Conservation (phyloP, 306 rosid species). For the Astragalus glycyphyllos region DNA sequence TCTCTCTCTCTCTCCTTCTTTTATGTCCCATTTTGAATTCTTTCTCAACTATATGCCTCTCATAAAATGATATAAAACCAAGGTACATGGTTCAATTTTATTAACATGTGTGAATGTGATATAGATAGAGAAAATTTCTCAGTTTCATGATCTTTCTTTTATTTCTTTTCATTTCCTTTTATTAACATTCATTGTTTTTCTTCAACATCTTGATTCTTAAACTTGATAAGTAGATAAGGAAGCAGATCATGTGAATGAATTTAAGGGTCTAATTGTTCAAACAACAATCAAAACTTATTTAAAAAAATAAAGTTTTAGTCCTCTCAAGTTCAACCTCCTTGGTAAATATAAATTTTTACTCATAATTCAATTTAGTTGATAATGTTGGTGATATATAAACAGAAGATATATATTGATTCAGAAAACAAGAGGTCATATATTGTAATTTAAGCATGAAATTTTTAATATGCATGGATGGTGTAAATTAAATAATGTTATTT, state of each 20-base stretch:
- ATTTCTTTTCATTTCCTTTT: background rate
- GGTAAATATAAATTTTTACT: too few relatives aligned
- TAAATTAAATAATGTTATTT: background rate
- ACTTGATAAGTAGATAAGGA: background rate
- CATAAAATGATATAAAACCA: background rate
- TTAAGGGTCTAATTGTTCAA: slow-evolving; percentile 9
- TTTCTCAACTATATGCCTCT: background rate
- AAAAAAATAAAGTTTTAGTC: slow-evolving; percentile 1
- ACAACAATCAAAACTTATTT: background rate
- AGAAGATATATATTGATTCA: background rate
- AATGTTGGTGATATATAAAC: too few relatives aligned
- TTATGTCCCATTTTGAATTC: background rate
- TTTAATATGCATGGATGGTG: slow-evolving; percentile 14
- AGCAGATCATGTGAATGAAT: background rate
- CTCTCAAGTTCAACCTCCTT: background rate
- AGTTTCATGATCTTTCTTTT: slow-evolving; percentile 18
- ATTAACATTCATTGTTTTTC: background rate
- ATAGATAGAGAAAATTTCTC: background rate
- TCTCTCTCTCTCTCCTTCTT: background rate
- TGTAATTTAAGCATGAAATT: slow-evolving; percentile 2
- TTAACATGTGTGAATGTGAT: slow-evolving; percentile 1
- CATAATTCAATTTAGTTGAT: too few relatives aligned
- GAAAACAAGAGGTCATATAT: background rate
- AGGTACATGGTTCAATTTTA: slow-evolving; percentile 7
- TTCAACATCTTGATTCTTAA: slow-evolving; percentile 1